Evolutionary conservation across 805 yeast genomes (phyloP), one percentile per base, ranked within the genome.

Genomic region (Kuraishia ogatae): DNA sequence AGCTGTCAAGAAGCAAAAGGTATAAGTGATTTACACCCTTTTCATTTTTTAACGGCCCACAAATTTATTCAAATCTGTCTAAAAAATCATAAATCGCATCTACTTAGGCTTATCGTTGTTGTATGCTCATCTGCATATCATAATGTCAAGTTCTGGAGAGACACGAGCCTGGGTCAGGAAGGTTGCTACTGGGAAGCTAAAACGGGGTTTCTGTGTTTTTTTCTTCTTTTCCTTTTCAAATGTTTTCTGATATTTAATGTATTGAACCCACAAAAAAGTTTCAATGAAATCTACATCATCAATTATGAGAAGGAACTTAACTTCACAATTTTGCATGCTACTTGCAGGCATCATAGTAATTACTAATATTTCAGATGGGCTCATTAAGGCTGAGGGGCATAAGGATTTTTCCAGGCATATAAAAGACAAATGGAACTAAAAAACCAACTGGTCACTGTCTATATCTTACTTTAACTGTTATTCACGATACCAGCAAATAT

Each of bases 1-100:
- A 58, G 73, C 66, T 51, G 54, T 72, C 24, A 75, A 76, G 64
- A 73, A 67, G 61, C 76, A 72, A 62, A 72, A 55, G 51, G 56
- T 59, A 24, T 54, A 53, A 15, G 13, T 8, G 13, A 35, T 35
- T 35, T 35, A 35, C 43, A 35, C 43, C 43, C 43, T 35, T 35
- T 35, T 35, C 43, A 17, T 35, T 35, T 35, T 35, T 35, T 35
- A 11, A 11, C 43, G 13, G 43, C 43, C 43, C 43, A 13, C 6
- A 35, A 35, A 35, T 8, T 35, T 15, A 35, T 35, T 13, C 43
- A 35, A 7, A 35, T 8, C n/a, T 35, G 43, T 35, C 43, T 35
- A 35, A 35, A 35, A 35, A 35, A 35, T 35, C 17, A 35, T 35
- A 35, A 10, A 35, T 3, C 17, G 43, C 6, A 17, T 17, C 13